These are phyloP conservation scores for Evernia prunastri DNA, from an alignment of 495 filamentous ascomycete genomes.

Conservation along the genomic window DNA sequence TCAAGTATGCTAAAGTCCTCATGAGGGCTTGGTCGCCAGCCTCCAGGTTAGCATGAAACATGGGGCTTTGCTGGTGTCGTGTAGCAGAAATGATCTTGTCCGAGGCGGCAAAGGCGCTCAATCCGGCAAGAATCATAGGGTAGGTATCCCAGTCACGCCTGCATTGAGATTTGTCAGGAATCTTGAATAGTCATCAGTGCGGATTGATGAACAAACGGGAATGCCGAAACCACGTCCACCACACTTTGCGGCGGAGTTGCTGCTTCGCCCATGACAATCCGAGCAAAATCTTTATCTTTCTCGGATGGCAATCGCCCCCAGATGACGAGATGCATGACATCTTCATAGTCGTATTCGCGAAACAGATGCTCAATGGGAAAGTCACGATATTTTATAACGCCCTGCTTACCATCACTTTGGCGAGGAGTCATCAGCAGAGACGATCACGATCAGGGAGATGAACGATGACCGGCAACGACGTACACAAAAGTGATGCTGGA, in stretches of 20 bases:
- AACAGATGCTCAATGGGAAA: slow-evolving; percentile 40
- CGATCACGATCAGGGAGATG: background rate
- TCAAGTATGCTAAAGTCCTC: slow-evolving; percentile 36
- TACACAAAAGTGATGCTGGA: background rate
- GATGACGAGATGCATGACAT: slow-evolving; percentile 41
- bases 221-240: background rate
- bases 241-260: background rate
- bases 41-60: slow-evolving; percentile 30
- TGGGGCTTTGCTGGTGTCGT: background rate
- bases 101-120: slow-evolving; percentile 37
- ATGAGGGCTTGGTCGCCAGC: slow-evolving; percentile 38
- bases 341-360: slow-evolving; percentile 35
- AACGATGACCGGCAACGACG: background rate
- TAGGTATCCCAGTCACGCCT: slow-evolving; percentile 10
- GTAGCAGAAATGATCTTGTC: slow-evolving; percentile 26
- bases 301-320: slow-evolving; percentile 37
- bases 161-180: background rate
- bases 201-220: background rate
- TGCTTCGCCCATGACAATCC: slow-evolving; percentile 28
- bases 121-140: slow-evolving; percentile 38
- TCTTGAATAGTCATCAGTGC: background rate
- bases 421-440: background rate
- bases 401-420: slow-evolving; percentile 31
- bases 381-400: slow-evolving; percentile 39
- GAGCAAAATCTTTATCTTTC: slow-evolving; percentile 33